Percentiles rank a stretch among this genome's conserved stretches.
These are phyloP conservation scores for Neurospora crassa DNA, from an alignment of 2,329 filamentous ascomycete species.

Conservation along the genomic window DNA sequence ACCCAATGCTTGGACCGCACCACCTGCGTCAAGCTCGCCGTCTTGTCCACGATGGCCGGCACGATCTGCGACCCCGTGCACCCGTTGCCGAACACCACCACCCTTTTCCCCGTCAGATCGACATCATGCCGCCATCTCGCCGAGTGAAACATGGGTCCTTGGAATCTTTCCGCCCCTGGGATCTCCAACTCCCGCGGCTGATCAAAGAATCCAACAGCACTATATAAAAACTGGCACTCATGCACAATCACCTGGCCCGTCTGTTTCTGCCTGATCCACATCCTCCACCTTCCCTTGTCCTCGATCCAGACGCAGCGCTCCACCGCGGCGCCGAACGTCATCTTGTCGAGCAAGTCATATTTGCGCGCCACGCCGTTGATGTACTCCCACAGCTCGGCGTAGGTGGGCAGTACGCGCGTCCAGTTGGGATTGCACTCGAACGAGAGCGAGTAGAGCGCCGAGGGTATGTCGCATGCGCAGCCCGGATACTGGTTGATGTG, in stretches of 20 bases:
- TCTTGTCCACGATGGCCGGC: conserved; percentile 23
- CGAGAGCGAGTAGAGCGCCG: conserved; percentile 50
- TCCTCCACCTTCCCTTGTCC: conserved; percentile 24
- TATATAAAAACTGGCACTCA: conserved; percentile 32
- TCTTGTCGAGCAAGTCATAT: conserved; percentile 29
- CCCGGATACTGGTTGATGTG: conserved; percentile 51
- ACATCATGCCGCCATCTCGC: conserved; percentile 21
- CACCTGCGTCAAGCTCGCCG: conserved; percentile 30
- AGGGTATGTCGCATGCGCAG: conserved; percentile 47
- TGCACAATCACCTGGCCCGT: conserved; percentile 21
- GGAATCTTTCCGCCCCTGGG: conserved; percentile 21
- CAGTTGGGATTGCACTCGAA: conserved; percentile 53
- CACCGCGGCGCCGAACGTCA: conserved; percentile 30
- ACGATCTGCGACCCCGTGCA: conserved; percentile 28
- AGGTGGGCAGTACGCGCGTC: conserved; percentile 46
- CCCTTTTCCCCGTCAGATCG: conserved; percentile 19
- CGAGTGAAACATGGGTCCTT: conserved; percentile 24
- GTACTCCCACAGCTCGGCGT: conserved; percentile 47
- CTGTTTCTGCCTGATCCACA: conserved; percentile 20
- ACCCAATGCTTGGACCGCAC: conserved; percentile 35
- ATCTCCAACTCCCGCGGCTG: conserved; percentile 24
- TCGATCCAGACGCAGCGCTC: conserved; percentile 30
- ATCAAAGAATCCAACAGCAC: conserved; percentile 25
- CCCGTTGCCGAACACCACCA: conserved; percentile 27
- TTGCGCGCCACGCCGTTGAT: conserved; percentile 40